Base-by-base conservation (phyloP, 2,329 filamentous ascomycete genomes). In the Cephalotrichum gorgonifer region DNA sequence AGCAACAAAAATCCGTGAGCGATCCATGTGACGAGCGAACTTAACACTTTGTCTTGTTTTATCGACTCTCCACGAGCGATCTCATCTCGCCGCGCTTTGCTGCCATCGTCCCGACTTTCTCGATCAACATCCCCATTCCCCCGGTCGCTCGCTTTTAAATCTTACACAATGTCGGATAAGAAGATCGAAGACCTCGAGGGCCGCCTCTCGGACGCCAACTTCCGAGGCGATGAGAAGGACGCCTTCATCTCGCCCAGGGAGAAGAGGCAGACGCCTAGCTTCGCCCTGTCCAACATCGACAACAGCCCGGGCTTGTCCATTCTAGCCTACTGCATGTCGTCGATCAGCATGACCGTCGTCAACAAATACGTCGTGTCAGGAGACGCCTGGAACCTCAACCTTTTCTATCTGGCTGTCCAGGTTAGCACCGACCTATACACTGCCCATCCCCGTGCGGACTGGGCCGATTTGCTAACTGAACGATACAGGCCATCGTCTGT, bases 321-420 rank as follows among this genome's bases (percentile, higher is more conserved):
- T 58, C 63, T 95, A 55, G 81, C 87, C 44, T 98, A 98, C 74
- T 98, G 93, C 68, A 74, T 86, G 60, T 88, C 91, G 48, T 96
- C 90, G n/a, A 98, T 98, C 63, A 79, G 91, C 66, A 98, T 98
- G 93, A 98, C 93, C 7, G 87, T 96, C n/a, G 93, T 94, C 66
- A 98, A 98, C 73, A 98, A 98, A 76, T 98, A 94, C 66, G 90
- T 96, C 54, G 81, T 98, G 43, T 96, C 88, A 7, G 93, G 93
- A 52, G 76, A 78, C 47, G 79, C 85, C 56, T 98, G 94, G 79
- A 98, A 98, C 70, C 71, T 98, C 60, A 95, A 95, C 70, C 95
- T 97, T 69, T 88, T 98, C 70, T 85, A 96, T 59, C 79, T 98
- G 52, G 85, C 81, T 53, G 78, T 97, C 53, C 93, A 97, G 83